Evolutionary conservation across 352 stramenopile genomes (phyloP).

Genomic region (Globisporangium echinulatum): DNA sequence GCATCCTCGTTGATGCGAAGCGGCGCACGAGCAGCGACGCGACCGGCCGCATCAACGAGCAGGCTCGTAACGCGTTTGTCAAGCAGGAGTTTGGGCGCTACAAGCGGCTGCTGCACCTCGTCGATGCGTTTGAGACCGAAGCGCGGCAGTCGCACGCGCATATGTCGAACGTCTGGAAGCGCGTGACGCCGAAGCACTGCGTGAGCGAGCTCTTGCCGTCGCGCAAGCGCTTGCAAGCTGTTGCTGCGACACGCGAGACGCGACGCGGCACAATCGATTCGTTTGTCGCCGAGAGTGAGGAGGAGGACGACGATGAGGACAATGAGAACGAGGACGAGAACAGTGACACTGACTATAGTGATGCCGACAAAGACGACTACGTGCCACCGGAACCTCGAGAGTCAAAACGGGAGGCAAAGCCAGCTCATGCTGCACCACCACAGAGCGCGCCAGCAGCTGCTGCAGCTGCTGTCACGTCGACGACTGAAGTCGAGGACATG

Average conservation of each 20-base stretch:
- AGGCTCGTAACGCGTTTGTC: slow-evolving; percentile 33
- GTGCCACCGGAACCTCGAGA: background rate
- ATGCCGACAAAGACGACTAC: slow-evolving; percentile 1
- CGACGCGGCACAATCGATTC: slow-evolving; percentile 53
- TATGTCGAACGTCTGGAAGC: slow-evolving; percentile 71
- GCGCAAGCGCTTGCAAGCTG: background rate
- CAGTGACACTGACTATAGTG: background rate
- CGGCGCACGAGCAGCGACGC: slow-evolving; percentile 28
- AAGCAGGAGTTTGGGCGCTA: slow-evolving; percentile 72
- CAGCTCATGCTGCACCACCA: background rate
- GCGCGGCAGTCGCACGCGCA: slow-evolving; percentile 21
- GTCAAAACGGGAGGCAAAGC: background rate
- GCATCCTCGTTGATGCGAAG: slow-evolving; percentile 64
- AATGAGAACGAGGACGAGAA: slow-evolving; percentile 36
- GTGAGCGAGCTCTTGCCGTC: slow-evolving; percentile 43
- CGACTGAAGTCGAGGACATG: slow-evolving; percentile 38
- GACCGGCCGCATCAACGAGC: slow-evolving; percentile 37
- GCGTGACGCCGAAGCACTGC: slow-evolving; percentile 31
- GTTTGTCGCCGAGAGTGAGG: slow-evolving; percentile 50
- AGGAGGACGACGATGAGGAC: slow-evolving; percentile 30
- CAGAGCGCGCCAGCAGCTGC: too few relatives aligned
- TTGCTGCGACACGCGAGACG: slow-evolving; percentile 9
- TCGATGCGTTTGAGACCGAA: slow-evolving; percentile 65
- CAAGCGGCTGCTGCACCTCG: slow-evolving; percentile 50
- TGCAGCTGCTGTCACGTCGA: background rate